Evolutionary conservation across 495 filamentous ascomycete species (phyloP), one percentile per base, ranked within the genome.

Genomic region (Talaromyces wortmannii): DNA sequence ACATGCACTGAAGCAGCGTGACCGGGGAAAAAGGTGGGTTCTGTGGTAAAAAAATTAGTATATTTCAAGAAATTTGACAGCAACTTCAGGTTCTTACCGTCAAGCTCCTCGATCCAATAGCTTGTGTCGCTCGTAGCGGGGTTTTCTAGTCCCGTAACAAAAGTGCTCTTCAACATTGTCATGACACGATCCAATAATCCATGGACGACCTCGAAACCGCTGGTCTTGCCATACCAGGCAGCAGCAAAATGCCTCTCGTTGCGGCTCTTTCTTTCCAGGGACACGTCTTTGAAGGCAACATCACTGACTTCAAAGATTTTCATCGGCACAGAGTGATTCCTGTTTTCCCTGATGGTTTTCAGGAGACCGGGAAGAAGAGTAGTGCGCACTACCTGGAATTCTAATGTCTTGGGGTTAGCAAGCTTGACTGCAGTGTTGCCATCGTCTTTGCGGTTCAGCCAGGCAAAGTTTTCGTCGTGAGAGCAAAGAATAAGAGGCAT

Each of bases 401-500:
- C 94, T 15, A 82, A 80, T 3, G 92, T 95, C 77, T 97, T 97
- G 51, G 94, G 94, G 71, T 99, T 99, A 54, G 89, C 89, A 43
- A 99, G 85, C 64, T 81, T 86, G 58, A 99, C 85, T 6, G 90
- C 91, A 0, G 86, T 92, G 17, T 74, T 84, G 48, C 94, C 91
- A 59, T 96, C 88, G 58, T 96, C 92, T 57, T 83, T 83, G 55
- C 92, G 88, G 72, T 97, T 96, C 40, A 99, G 78, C 90, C 91
- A 97, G 46, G 76, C 87, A 67, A 97, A 99, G 75, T 97, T 99
- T 80, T 99, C 94, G 65, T 96, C 94, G 67, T 97, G 91, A 13
- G 90, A 95, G 81, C 94, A 99, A 48, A 99, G 82, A 63, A 96
- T 96, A 13, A 99, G 79, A 5, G 94, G 94, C 83, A 99, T 85